Evolutionary conservation across 805 yeast species (phyloP), one percentile per base, ranked within the genome.

Genomic region (Pichia scutulata): DNA sequence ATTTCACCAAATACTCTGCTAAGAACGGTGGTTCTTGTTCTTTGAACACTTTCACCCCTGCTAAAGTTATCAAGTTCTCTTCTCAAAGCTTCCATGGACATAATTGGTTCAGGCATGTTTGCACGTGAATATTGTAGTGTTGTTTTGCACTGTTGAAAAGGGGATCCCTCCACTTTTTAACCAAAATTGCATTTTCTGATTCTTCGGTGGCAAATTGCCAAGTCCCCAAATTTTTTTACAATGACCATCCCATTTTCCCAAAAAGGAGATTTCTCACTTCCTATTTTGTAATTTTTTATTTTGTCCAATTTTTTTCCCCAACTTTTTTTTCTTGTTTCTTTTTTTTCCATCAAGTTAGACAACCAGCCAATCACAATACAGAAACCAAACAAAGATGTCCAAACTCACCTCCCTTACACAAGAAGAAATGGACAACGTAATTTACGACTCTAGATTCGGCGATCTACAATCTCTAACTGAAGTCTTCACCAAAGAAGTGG

Each of bases 401-500:
- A 60, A 60, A 50, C 55, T 62, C n/a, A 52, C 60, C 7, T 44
- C 47, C 9, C 68, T 78, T 36, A 65, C 75, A 7, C 86, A 81
- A 62, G 96, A 89, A 57, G 95, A 89, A 58, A 82, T 81, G 71
- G 96, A 87, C 55, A 82, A 85, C 46, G 78, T 90, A 50, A 74
- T 89, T 44, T 82, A 81, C 51, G 95, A 88, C 60, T 88, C 96
- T 41, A 79, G 99, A 64, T 82, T 75, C 30, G 97, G 97, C 7
- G 98, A 92, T 59, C 66, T 89, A 43, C 95, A 84, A 43, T 77
- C 86, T 0, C 67, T 93, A 49, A 73, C 77, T 58, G 86, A 76
- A 53, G 79, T 86, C 40, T 85, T 93, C 59, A 71, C 76, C 18
- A 78, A 78, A 48, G 71, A 62, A 49, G 70, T 78, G 47, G 76